phyloP scores from a whole-genome alignment of 495 filamentous ascomycete species.

The Penicillium dipodomyicola region DNA sequence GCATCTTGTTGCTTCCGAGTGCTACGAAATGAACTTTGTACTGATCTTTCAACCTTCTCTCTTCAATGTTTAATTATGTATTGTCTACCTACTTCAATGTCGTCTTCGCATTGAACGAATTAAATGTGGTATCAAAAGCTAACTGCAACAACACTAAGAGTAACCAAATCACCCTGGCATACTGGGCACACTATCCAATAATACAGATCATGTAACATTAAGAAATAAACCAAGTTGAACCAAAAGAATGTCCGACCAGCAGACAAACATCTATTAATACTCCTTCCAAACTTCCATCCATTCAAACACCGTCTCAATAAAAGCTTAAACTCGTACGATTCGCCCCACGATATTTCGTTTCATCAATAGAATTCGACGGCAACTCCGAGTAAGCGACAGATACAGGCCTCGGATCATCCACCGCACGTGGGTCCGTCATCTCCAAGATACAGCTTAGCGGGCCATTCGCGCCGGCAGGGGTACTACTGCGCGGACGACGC shows the following conservation, averaged over 20 bases:
- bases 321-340: constrained; percentile 36
- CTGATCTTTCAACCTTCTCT: not conserved
- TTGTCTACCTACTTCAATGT: not conserved
- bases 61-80: not conserved
- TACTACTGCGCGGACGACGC: constrained; percentile 39
- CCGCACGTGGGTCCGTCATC: constrained; percentile 23
- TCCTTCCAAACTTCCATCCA: not conserved
- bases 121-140: not conserved
- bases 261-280: constrained; percentile 1
- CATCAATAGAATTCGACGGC: constrained; percentile 24
- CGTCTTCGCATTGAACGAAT: not conserved
- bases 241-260: constrained; percentile 2
- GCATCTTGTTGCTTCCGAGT: not conserved
- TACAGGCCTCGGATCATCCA: constrained; percentile 22
- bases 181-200: not conserved
- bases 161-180: not conserved
- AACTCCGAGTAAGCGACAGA: constrained; percentile 7
- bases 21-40: not conserved
- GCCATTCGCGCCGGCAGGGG: constrained; percentile 27
- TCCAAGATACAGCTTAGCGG: constrained; percentile 40
- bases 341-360: constrained; percentile 35
- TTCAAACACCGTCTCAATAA: constrained; percentile 15
- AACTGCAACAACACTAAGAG: too few species aligned
- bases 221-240: not conserved
- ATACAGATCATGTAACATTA: constrained; percentile 1